Evolutionary conservation across 2,329 filamentous ascomycete species (phyloP), one percentile per base, ranked within the genome.

Genomic region (Epicoccum nigrum): DNA sequence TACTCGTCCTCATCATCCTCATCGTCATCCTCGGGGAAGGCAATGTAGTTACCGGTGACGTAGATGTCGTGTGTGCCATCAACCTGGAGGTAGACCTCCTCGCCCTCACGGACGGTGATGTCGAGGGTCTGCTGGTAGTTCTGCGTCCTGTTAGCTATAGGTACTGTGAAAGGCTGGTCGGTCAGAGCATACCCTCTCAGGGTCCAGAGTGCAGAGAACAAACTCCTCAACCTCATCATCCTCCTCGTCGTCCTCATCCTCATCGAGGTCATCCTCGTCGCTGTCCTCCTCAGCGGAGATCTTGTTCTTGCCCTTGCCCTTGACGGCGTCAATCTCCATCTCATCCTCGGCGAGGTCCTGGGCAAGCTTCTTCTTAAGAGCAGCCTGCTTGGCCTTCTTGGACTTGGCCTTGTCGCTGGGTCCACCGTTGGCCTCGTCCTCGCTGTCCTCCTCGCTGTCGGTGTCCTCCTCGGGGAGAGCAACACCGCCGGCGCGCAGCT

Each of bases 1-100:
- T 82, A 79, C 34, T 84, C 82, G 16, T 84, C 83, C 41, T 84
- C 83, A 47, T 83, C 82, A 39, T 84, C 82, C 38, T 83, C 83
- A 38, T 88, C 78, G 32, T 82, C 78, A 38, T 81, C 76, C 52
- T 86, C 81, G 56, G 86, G 80, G 70, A 84, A 81, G 56, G 94
- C 84, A 63, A 99, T 84, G 77, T 96, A 97, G 85, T 99, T 99
- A 65, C 94, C 94, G 57, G 93, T 97, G 54, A 99, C 84, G 79
- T 88, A 94, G 69, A 99, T 82, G 59, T 89, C 86, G 82, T 97
- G 92, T 57, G 90, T 94, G 67, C 94, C 94, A 56, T 84, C 86
- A 61, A 96, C 92, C 71, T 89, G 85, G 81, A 99, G 97, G 83
- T 90, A 96, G 61, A 97, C 87, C 65, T 85, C 85, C 82, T 99